Percentiles rank a stretch among this genome's conserved stretches.
Evolutionary conservation across 2,329 filamentous ascomycete genomes (phyloP).

Genomic region (Chaetomium olivaceum): DNA sequence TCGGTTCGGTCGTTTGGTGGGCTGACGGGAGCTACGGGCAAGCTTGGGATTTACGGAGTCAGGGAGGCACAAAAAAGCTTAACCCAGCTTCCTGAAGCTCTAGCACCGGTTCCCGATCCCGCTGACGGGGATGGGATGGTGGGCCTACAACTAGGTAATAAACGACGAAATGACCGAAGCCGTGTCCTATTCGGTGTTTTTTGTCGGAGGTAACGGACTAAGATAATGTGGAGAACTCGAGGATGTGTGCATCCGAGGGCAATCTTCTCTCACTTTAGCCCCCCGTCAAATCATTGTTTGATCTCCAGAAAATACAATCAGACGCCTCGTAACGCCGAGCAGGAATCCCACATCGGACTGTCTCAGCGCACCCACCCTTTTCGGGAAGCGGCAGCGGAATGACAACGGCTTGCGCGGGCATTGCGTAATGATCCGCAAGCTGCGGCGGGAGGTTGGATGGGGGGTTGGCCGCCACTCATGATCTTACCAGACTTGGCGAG

Average conservation of each 20-base stretch:
- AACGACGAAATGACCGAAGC: background rate
- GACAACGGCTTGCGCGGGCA: constrained; percentile 21
- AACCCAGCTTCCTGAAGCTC: background rate
- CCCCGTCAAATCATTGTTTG: background rate
- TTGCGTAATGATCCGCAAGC: constrained; percentile 21
- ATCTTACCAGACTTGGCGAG: background rate
- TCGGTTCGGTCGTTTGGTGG: background rate
- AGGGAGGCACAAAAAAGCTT: background rate
- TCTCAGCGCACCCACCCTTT: background rate
- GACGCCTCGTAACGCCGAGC: constrained; percentile 23
- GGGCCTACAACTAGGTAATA: constrained; percentile 8
- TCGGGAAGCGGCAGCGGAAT: background rate
- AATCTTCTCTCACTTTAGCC: background rate
- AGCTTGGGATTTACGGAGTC: background rate
- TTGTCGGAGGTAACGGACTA: constrained; percentile 21
- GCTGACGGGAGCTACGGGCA: background rate
- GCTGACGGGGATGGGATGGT: constrained; percentile 11
- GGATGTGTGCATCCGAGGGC: background rate
- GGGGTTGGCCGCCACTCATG: background rate
- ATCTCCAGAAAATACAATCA: background rate
- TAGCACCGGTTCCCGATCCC: constrained; percentile 3
- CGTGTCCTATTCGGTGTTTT: constrained; percentile 18
- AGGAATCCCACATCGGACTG: background rate
- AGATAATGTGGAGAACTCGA: constrained; percentile 2
- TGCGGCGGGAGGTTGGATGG: background rate